These are phyloP conservation scores for Adiantum capillusveneris DNA, from an alignment of 75 land plant genomes.

Conservation along the genomic window DNA sequence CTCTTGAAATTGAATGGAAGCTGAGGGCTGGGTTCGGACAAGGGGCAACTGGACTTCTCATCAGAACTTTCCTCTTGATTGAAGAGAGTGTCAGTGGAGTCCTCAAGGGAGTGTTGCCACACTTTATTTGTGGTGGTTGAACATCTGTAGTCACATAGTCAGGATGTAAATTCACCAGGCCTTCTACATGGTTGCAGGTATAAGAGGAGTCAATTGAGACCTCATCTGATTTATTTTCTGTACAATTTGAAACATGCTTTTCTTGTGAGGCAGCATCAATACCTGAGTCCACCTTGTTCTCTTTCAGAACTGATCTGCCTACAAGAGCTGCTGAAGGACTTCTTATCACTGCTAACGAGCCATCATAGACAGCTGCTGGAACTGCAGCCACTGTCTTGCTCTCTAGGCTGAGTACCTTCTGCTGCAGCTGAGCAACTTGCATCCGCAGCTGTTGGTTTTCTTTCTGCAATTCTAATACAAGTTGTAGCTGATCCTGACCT, in stretches of 20 bases:
- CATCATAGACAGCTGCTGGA: not conserved
- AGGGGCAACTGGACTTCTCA: not conserved
- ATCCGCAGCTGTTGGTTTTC: slow-evolving; percentile 20
- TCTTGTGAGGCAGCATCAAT: not conserved
- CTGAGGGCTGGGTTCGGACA: not conserved
- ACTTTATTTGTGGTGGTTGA: not conserved
- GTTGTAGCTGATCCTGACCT: slow-evolving; percentile 7
- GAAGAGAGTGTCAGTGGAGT: not conserved
- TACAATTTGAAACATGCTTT: not conserved
- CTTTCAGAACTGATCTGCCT: not conserved
- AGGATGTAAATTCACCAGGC: not conserved
- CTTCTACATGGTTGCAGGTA: not conserved
- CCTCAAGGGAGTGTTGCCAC: not conserved
- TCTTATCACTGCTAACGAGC: too few relatives aligned
- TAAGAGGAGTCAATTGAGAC: not conserved
- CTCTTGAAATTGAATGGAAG: not conserved
- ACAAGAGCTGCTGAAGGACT: too few relatives aligned
- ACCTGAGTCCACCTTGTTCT: not conserved
- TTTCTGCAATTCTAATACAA: slow-evolving; percentile 22
- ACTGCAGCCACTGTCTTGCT: not conserved
- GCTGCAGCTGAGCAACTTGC: slow-evolving; percentile 18
- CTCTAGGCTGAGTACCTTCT: slow-evolving; percentile 11
- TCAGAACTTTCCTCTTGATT: not conserved
- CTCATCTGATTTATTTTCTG: not conserved
- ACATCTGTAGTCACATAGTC: not conserved